Conservation (phyloP, 139 green algal species). For the Chlamydomonas incerta region DNA sequence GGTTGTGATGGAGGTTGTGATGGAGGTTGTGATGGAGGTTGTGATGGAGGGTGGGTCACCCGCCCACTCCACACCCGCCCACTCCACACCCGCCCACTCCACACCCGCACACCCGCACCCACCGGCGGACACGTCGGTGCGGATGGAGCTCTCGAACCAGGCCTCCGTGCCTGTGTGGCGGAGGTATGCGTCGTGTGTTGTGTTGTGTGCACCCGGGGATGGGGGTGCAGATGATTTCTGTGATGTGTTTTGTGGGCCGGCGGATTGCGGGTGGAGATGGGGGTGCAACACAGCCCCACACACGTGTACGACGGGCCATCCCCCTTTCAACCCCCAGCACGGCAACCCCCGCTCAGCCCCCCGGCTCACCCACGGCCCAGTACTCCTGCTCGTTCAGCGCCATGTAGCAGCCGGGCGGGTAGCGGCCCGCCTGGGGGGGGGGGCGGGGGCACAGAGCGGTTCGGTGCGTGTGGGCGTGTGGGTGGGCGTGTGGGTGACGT, state of each 20-base stretch:
- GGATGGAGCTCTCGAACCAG: conserved; percentile 82
- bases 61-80: background rate
- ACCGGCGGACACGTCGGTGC: background rate
- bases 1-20: background rate
- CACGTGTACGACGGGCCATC: too few relatives aligned
- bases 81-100: conserved; percentile 19
- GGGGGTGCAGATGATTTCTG: too few relatives aligned
- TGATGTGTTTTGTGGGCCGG: too few relatives aligned
- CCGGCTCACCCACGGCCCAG: conserved; percentile 26
- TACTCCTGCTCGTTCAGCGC: conserved; percentile 83
- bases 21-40: too few relatives aligned
- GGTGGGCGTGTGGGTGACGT: too few relatives aligned
- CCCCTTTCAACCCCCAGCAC: too few relatives aligned
- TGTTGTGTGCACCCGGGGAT: too few relatives aligned
- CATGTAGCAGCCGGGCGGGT: conserved; percentile 63
- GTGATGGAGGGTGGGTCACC: background rate
- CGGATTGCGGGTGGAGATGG: too few relatives aligned
- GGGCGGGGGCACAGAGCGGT: too few relatives aligned
- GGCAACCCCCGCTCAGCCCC: background rate
- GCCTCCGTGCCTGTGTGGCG: conserved; percentile 69
- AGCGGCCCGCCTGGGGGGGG: conserved; percentile 13
- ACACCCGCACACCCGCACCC: conserved; percentile 2
- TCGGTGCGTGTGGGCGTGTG: too few relatives aligned
- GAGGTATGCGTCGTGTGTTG: too few relatives aligned
- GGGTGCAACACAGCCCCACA: too few relatives aligned